phyloP scores from a whole-genome alignment of 2,329 filamentous ascomycete species.

The Myriosclerotinia scirpicola region DNA sequence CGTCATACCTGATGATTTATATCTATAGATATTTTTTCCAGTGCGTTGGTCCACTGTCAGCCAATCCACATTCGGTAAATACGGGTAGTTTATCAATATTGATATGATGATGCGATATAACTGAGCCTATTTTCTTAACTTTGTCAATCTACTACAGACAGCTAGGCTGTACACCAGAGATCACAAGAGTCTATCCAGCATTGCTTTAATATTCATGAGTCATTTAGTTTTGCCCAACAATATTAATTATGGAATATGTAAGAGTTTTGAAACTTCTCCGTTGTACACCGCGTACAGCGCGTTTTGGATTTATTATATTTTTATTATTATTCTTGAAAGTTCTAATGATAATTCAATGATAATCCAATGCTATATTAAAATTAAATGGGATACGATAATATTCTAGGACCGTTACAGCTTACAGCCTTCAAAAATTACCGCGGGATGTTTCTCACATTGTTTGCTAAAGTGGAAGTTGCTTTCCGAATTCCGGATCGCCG shows the following conservation, averaged over 20 bases:
- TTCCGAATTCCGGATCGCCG: too few species aligned
- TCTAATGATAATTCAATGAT: too few species aligned
- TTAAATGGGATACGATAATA: too few species aligned
- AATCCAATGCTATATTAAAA: too few species aligned
- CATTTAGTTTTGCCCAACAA: not conserved
- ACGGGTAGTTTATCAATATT: not conserved
- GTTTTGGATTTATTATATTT: too few species aligned
- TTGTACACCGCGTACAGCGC: not conserved
- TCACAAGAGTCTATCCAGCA: not conserved
- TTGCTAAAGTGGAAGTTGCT: too few species aligned
- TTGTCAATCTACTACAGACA: not conserved
- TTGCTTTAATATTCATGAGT: not conserved
- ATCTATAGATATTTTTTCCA: not conserved
- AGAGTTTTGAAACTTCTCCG: too few species aligned
- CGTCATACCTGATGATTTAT: not conserved
- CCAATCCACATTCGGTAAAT: too few species aligned
- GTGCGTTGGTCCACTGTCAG: not conserved
- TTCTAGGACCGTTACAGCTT: too few species aligned
- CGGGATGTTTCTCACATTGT: too few species aligned
- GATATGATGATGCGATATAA: not conserved
- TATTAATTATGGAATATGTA: not conserved
- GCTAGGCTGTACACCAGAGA: not conserved
- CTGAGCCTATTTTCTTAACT: not conserved
- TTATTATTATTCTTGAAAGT: too few species aligned
- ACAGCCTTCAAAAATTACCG: too few species aligned